phyloP scores from a whole-genome alignment of 108 stramenopile species.

The Pseudonitzschia delicatissima region DNA sequence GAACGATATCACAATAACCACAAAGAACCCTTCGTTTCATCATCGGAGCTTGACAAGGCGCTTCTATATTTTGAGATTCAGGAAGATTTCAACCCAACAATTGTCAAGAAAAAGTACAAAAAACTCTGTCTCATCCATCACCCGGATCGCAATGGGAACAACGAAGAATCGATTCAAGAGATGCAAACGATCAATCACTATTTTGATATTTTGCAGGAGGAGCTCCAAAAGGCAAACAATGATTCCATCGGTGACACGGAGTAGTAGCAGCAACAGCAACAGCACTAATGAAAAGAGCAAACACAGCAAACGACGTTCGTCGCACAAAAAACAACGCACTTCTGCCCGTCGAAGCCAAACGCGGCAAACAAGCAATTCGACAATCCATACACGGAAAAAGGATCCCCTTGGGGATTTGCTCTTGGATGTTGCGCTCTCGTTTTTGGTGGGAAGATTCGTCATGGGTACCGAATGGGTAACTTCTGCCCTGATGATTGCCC shows the following conservation, averaged over 20 bases:
- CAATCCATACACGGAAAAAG: neutral
- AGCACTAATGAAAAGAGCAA: neutral
- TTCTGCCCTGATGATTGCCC: neutral
- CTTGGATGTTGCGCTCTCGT: neutral
- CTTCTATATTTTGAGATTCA: neutral
- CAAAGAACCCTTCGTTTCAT: no score
- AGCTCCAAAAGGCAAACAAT: neutral
- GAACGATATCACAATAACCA: no score
- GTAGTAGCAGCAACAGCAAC: neutral
- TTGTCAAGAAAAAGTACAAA: slow-evolving; percentile 10
- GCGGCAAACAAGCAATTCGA: neutral
- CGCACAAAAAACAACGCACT: neutral
- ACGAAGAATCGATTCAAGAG: slow-evolving; percentile 11
- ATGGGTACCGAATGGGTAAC: neutral
- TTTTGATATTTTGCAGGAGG: neutral
- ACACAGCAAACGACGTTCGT: slow-evolving; percentile 5
- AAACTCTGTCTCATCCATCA: slow-evolving; percentile 22
- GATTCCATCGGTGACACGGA: no score
- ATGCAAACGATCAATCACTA: slow-evolving; percentile 31
- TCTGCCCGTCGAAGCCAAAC: neutral
- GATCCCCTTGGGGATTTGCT: neutral
- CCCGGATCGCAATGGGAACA: slow-evolving; percentile 22
- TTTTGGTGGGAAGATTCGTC: slow-evolving; percentile 4
- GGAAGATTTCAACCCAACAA: neutral
- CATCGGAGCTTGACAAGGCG: neutral